Base-by-base conservation (phyloP, 345 rosid species). In the Corymbia maculata region DNA sequence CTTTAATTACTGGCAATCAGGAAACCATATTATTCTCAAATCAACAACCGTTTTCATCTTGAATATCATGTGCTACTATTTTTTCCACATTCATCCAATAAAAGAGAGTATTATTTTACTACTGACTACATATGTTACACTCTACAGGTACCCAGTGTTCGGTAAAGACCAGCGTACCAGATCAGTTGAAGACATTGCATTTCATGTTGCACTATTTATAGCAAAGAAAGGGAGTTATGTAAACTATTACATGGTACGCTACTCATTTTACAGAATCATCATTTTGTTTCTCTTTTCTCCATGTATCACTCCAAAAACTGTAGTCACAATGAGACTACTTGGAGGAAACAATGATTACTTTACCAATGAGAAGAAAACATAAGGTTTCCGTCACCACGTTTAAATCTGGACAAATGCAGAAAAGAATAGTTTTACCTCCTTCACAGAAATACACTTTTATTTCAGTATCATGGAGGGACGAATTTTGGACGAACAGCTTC, bases 401-500 rank as follows among this genome's bases (percentile, higher is more conserved):
- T 26, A 85, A 28, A 50, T n/a, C 30, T 36, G 26, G 82, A 75
- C 49, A 75, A 7, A 75, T 75, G 49, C 82, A 19, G 82, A 75
- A 75, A 36, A 52, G 44, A 1, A 85, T 51, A 85, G 11, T 51
- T 75, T 70, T 75, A 26, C 55, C 55, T 85, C 52, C 55, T 85
- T 51, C 55, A 85, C 55, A 47, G 36, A 50, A 47, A 47, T 47
- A 85, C 86, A 47, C 55, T 30, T 85, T 36, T 57, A 42, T 57
- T 80, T 15, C 87, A 97, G 99, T 97, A 95, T 90, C 97, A 97
- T 87, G 99, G 98, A 51, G 99, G 98, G 91, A 96, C 98, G 13
- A 97, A 95, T 91, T 96, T 94, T 57, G 98, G 97, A 86, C 93
- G 98, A 89, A 90, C 91, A 79, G 94, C 92, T 15, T 90, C 98